phyloP scores from a whole-genome alignment of 106 monocot species.

The Apostasia shenzhenica region DNA sequence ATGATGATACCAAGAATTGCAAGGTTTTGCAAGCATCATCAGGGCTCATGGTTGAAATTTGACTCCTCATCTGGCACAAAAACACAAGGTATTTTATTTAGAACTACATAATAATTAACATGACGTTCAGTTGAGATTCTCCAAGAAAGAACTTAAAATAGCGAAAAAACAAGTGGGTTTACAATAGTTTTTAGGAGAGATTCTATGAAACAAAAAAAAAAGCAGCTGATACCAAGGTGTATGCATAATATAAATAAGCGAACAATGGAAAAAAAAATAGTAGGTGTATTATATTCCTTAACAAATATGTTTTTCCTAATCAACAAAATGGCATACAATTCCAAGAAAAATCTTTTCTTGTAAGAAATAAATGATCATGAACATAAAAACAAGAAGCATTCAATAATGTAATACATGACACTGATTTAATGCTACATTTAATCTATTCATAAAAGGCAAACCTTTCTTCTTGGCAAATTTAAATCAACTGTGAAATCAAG shows the following conservation, averaged over 20 bases:
- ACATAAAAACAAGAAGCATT: not conserved
- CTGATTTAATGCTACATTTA: not conserved
- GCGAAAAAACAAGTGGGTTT: too few relatives aligned
- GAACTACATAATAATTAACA: too few relatives aligned
- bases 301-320: not conserved
- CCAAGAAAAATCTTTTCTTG: not conserved
- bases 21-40: slow-evolving; percentile 46
- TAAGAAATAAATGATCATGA: not conserved
- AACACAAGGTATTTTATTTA: not conserved
- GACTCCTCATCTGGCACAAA: slow-evolving; percentile 41
- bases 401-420: not conserved
- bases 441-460: slow-evolving; percentile 11
- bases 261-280: too few relatives aligned
- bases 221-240: too few relatives aligned
- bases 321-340: not conserved
- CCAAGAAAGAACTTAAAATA: too few relatives aligned
- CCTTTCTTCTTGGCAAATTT: slow-evolving; percentile 57
- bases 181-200: too few relatives aligned
- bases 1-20: slow-evolving; percentile 41
- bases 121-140: too few relatives aligned
- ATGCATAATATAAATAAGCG: too few relatives aligned
- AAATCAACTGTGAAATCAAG: slow-evolving; percentile 22
- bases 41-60: slow-evolving; percentile 39
- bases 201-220: too few relatives aligned
- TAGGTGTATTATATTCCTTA: too few relatives aligned